These are phyloP conservation scores for Fraxinus xanthoxyloides DNA, from an alignment of 305 asterid genomes.

Conservation along the genomic window DNA sequence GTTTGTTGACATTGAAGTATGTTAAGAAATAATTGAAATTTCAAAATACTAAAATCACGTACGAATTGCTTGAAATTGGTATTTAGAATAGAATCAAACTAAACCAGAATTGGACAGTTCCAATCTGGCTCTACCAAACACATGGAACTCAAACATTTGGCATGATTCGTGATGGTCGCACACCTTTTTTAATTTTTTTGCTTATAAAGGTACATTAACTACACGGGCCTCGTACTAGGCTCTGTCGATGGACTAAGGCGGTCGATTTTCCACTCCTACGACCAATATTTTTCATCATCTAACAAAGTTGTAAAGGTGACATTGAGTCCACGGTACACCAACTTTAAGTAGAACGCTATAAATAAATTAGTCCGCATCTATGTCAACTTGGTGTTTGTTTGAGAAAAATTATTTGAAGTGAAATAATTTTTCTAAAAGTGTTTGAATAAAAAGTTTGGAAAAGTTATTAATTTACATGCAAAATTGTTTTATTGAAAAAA, in stretches of 20 bases:
- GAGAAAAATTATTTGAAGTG: not conserved
- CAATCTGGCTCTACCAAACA: not conserved
- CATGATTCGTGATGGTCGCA: not conserved
- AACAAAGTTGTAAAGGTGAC: not conserved
- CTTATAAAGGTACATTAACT: too few relatives aligned
- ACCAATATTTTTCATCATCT: not conserved
- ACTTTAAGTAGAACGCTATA: not conserved
- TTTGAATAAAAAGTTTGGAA: not conserved
- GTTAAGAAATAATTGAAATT: not conserved
- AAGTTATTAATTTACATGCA: not conserved
- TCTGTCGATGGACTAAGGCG: not conserved
- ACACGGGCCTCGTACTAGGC: not conserved
- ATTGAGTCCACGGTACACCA: not conserved
- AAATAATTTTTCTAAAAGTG: not conserved
- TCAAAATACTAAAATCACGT: too few relatives aligned
- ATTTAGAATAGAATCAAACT: not conserved
- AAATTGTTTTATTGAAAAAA: too few relatives aligned
- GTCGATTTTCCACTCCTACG: too few relatives aligned
- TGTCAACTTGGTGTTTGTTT: not conserved
- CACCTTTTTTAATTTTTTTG: too few relatives aligned
- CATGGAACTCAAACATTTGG: not conserved
- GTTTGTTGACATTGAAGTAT: too few relatives aligned
- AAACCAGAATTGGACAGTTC: not conserved
- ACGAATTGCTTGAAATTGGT: not conserved
- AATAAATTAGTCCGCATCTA: not conserved